Percentiles rank a stretch among this genome's conserved stretches.
Evolutionary conservation across 1,284 basidiomycete genomes (phyloP).

Genomic region (Sanghuangporus baumii): DNA sequence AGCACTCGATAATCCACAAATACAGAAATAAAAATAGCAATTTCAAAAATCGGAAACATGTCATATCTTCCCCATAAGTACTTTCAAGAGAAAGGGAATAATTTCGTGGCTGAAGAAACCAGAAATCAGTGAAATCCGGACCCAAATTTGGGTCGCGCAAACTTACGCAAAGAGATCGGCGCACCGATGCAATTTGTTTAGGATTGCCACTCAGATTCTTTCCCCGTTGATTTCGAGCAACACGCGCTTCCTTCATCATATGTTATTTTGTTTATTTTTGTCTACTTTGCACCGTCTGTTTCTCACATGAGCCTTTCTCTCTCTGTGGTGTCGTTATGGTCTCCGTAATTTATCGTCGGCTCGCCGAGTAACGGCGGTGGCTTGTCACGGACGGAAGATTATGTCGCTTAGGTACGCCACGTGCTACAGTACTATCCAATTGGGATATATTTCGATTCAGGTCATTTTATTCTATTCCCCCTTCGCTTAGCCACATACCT

Average conservation of each 20-base stretch:
- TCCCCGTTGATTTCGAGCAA: background rate
- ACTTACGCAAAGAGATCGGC: no score
- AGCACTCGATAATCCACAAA: no score
- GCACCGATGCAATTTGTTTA: no score
- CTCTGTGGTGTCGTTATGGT: background rate
- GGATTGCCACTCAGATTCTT: background rate
- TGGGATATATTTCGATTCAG: constrained; percentile 1
- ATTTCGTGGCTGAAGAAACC: no score
- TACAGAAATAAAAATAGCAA: no score
- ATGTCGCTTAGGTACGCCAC: background rate
- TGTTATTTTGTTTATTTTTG: background rate
- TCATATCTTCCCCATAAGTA: no score
- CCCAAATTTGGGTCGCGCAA: no score
- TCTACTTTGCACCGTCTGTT: background rate
- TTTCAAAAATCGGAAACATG: no score
- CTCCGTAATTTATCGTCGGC: background rate
- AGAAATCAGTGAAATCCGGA: no score
- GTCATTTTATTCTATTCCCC: background rate
- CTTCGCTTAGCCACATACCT: background rate
- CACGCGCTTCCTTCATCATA: background rate
- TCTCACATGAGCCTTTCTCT: background rate
- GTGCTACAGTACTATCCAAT: background rate
- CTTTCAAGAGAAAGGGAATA: no score
- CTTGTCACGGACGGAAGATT: background rate
- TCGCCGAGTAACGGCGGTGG: background rate